Percentiles rank a stretch among this genome's conserved stretches.
phyloP scores from a whole-genome alignment of 805 yeast species.

The Clavispora phyllophila region DNA sequence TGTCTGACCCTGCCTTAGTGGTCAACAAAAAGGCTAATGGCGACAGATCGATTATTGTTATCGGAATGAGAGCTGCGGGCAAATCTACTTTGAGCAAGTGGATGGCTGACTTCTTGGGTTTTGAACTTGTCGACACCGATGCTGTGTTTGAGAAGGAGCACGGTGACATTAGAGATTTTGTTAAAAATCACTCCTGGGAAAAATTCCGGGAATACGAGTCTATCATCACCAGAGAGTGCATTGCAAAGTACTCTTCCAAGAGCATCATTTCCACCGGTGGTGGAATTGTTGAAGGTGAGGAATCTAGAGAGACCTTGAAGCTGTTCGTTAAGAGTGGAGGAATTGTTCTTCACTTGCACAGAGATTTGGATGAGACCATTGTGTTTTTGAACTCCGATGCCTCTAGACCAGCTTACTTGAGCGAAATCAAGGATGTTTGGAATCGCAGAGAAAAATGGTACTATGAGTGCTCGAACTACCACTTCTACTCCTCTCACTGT shows the following conservation, averaged over 20 bases:
- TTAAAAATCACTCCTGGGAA: conserved; percentile 79
- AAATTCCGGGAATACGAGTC: conserved; percentile 69
- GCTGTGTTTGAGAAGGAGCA: conserved; percentile 54
- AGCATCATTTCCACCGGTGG: conserved; percentile 92
- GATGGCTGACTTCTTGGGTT: conserved; percentile 67
- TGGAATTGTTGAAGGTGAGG: conserved; percentile 78
- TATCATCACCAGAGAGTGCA: conserved; percentile 46
- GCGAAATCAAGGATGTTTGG: conserved; percentile 83
- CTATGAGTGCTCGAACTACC: conserved; percentile 70
- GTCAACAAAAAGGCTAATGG: conserved; percentile 29
- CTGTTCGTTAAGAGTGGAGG: conserved; percentile 56
- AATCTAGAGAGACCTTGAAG: conserved; percentile 61
- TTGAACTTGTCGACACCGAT: conserved; percentile 73
- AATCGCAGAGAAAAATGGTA: conserved; percentile 74
- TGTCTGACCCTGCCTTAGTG: conserved; percentile 14
- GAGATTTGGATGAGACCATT: conserved; percentile 78
- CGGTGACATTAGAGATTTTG: conserved; percentile 54
- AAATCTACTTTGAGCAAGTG: conserved; percentile 81
- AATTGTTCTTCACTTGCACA: conserved; percentile 83
- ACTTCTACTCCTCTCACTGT: conserved; percentile 75
- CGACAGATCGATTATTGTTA: conserved; percentile 61
- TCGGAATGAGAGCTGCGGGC: conserved; percentile 99
- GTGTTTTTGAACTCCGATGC: conserved; percentile 71
- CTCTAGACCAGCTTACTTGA: conserved; percentile 81
- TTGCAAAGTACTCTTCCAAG: conserved; percentile 39